Evolutionary conservation across 1,284 basidiomycete species (phyloP).

Genomic region (Takashimella koratensis): DNA sequence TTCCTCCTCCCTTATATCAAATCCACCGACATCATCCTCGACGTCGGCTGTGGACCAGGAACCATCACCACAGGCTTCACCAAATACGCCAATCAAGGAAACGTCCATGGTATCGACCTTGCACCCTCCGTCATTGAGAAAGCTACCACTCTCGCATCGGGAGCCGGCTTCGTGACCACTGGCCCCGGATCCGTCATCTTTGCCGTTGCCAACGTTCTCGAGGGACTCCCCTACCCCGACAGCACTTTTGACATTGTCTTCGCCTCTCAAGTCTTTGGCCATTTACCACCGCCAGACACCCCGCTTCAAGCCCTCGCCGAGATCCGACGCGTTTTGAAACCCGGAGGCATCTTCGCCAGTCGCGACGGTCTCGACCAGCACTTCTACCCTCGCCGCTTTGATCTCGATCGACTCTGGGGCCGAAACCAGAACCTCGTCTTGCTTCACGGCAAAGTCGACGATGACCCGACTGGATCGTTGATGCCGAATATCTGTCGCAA

Average conservation of each 20-base stretch:
- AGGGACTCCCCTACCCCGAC: constrained; percentile 11
- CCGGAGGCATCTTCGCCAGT: constrained; percentile 7
- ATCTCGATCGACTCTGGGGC: background rate
- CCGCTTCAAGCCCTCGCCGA: constrained; percentile 3
- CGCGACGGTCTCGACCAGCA: constrained; percentile 4
- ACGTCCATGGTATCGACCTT: constrained; percentile 19
- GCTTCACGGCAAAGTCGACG: background rate
- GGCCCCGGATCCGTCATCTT: constrained; percentile 8
- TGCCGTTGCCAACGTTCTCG: constrained; percentile 13
- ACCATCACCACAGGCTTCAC: constrained; percentile 22
- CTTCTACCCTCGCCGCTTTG: constrained; percentile 2
- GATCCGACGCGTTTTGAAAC: constrained; percentile 3
- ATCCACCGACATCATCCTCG: constrained; percentile 3
- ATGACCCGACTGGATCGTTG: constrained; percentile 1
- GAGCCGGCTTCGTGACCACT: background rate
- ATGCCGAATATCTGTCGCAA: constrained; percentile 2
- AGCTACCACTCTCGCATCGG: background rate
- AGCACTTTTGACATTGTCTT: constrained; percentile 7
- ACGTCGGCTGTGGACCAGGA: constrained; percentile 28
- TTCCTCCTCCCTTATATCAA: constrained; percentile 5
- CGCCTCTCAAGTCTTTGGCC: constrained; percentile 5
- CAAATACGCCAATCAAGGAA: constrained; percentile 5
- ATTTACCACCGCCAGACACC: constrained; percentile 3
- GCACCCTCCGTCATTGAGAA: constrained; percentile 8
- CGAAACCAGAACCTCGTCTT: background rate